Evolutionary conservation across 2,329 filamentous ascomycete species (phyloP), one percentile per base, ranked within the genome.

Genomic region (Colletotrichum viniferum): DNA sequence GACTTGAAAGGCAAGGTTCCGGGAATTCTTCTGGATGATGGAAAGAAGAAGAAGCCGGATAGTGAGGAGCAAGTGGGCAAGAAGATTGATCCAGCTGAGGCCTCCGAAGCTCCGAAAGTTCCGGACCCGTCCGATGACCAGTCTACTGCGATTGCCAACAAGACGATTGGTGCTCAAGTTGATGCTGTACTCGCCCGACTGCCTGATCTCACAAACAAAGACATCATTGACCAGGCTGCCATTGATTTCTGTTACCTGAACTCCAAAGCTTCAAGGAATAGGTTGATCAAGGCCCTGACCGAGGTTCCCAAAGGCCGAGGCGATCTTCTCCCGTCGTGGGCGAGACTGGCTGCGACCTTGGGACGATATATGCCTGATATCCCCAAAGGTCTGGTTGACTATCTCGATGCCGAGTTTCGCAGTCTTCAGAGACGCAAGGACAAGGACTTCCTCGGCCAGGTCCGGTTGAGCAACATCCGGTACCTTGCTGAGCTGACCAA

Each of bases 231-330:
- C 81, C 94, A 98, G 83, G 93, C 95, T 62, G 97, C 97, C 9
- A 94, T 98, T 77, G 96, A 98, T 81, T 99, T 99, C 82, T 98
- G 97, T 85, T 99, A 98, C 81, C 88, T 99, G 75, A 99, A 99
- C 83, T 99, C 97, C 1, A 99, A 99, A 82, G 97, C 97, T 12
- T 99, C 97, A 1, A 93, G 97, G 36, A 99, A 99, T 83, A 92
- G 97, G 64, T 90, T 99, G 4, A 90, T 98, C 82, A 98, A 98
- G 84, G 95, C 96, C 34, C 88, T 99, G 61, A 96, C 97, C 62
- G 97, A 99, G 78, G 94, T 98, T 16, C 97, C 97, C 5, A 98
- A 98, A 83, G 96, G 96, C 24, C 94, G 97, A 48, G 94, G 95
- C 69, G 97, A 99, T 84, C 89, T 99, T 18, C 88, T 99, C 18